Conservation (phyloP, 1,139 yeast species). For the Trichomonascaceae sp. region DNA sequence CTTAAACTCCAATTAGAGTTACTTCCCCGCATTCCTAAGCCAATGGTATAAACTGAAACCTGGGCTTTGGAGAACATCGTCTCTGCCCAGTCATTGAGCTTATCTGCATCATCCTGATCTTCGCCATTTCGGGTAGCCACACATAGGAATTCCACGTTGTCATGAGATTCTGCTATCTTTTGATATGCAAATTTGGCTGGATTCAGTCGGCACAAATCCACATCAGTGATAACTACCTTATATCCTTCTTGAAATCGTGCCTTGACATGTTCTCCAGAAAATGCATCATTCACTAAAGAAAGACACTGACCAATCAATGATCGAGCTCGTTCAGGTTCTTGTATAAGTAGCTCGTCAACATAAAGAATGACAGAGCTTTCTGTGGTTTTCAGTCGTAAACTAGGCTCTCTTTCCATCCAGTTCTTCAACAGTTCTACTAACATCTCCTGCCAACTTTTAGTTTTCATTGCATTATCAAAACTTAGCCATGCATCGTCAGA, state of each 20-base stretch:
- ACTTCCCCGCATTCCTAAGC: slow-evolving; percentile 52
- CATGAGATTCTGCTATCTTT: slow-evolving; percentile 6
- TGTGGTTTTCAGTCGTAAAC: slow-evolving; percentile 63
- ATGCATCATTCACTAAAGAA: slow-evolving; percentile 75
- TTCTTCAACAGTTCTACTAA: slow-evolving; percentile 56
- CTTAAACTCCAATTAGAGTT: slow-evolving; percentile 64
- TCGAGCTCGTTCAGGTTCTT: slow-evolving; percentile 60
- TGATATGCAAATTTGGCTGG: slow-evolving; percentile 24
- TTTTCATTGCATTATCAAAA: slow-evolving; percentile 48
- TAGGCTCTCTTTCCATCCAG: slow-evolving; percentile 74
- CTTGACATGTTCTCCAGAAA: slow-evolving; percentile 59
- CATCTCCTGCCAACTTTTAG: slow-evolving; percentile 55
- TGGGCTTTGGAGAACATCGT: slow-evolving; percentile 13
- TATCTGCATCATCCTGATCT: slow-evolving; percentile 44
- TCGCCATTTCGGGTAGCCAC: slow-evolving; percentile 67
- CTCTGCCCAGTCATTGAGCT: slow-evolving; percentile 57
- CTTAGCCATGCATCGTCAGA: slow-evolving; percentile 53
- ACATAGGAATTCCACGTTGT: slow-evolving; percentile 18
- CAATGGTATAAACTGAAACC: slow-evolving; percentile 47
- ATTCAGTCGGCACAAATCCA: slow-evolving; percentile 18
- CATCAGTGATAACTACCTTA: slow-evolving; percentile 22
- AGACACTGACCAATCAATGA: slow-evolving; percentile 78
- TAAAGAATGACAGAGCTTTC: slow-evolving; percentile 74
- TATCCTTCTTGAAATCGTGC: slow-evolving; percentile 65
- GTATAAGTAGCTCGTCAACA: slow-evolving; percentile 36